Base-by-base conservation (phyloP, 768 basidiomycete genomes). In the Gyrodon lividus region DNA sequence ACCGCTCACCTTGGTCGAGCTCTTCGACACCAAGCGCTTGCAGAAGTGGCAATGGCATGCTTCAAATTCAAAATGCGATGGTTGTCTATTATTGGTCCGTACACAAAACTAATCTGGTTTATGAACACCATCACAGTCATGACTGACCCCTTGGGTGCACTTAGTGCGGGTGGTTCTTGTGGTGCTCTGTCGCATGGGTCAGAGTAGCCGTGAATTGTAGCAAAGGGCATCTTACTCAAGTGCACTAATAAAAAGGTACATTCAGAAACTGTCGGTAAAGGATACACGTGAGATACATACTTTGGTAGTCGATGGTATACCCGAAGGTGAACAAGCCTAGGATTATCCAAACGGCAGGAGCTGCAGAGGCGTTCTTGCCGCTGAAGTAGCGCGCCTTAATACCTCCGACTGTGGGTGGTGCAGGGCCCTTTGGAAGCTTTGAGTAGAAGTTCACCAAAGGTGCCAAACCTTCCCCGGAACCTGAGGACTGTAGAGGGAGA, bases 381-480 rank as follows among this genome's bases (percentile, higher is more conserved):
- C 79, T 83, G 71, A 94, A 93, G 73, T 77, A 91, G 40, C 85
- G 77, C n/a, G 72, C 89, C 71, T 89, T 89, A 63, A 96, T 75
- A 19, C 92, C 90, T 48, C 72, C 72, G 47, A 78, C 74, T 17
- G 83, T 74, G 34, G 77, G 66, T 16, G 89, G 76, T 31, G 84
- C 81, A 35, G 82, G 75, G 41, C 95, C 95, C 70, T 98, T 98
- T 58, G 94, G 96, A 44, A 98, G 82, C 72, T 92, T 95, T 54
- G 90, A 93, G 78, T 98, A 98, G 74, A 97, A 98, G 60, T 92
- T 84, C 57, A 97, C 92, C 66, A 98, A 87, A 28, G 85, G 84
- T 51, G 80, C 76, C 47, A 96, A 87, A 56, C 89, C 84, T 39
- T 82, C 83, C 39, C 92, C 91, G 48, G 88, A 82, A 49, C 86